These are phyloP conservation scores for Colletotrichum noveboracense DNA, from an alignment of 2,329 filamentous ascomycete genomes.

Conservation along the genomic window DNA sequence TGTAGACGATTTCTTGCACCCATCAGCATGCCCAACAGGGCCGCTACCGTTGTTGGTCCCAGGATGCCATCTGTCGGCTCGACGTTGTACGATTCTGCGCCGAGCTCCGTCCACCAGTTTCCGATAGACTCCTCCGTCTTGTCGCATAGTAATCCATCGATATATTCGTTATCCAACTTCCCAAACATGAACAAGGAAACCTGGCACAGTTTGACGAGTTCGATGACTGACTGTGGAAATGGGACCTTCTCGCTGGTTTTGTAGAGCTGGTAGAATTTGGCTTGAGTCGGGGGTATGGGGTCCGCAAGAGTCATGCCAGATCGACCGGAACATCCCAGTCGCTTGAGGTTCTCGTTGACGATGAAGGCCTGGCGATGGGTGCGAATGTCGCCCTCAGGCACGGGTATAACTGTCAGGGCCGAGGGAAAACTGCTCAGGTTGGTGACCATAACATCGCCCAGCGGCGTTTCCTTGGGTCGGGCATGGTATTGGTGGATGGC, in stretches of 20 bases:
- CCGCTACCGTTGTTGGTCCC: slow-evolving; percentile 89
- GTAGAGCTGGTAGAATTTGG: slow-evolving; percentile 93
- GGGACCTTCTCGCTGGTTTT: slow-evolving; percentile 83
- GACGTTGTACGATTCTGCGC: slow-evolving; percentile 87
- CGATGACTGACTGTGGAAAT: slow-evolving; percentile 78
- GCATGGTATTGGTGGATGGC: slow-evolving; percentile 87
- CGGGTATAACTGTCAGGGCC: slow-evolving; percentile 86
- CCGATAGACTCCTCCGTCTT: slow-evolving; percentile 87
- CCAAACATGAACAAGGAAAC: slow-evolving; percentile 87
- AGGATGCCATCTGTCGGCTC: slow-evolving; percentile 93
- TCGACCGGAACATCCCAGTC: slow-evolving; percentile 88
- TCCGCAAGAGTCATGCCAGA: slow-evolving; percentile 81
- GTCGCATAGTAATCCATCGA: slow-evolving; percentile 92
- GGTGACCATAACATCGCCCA: slow-evolving; percentile 91
- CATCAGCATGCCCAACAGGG: slow-evolving; percentile 84
- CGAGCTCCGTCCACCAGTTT: slow-evolving; percentile 97
- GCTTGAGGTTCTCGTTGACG: slow-evolving; percentile 92
- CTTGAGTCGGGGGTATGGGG: slow-evolving; percentile 81
- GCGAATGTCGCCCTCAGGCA: slow-evolving; percentile 85
- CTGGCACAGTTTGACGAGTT: slow-evolving; percentile 91
- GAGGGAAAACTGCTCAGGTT: slow-evolving; percentile 93
- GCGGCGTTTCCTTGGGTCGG: slow-evolving; percentile 77
- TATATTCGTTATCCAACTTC: slow-evolving; percentile 85
- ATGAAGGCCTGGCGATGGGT: slow-evolving; percentile 85
- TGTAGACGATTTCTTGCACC: slow-evolving; percentile 89